Base-by-base conservation (phyloP, 1,284 basidiomycete genomes). In the Ustilago loliicola region DNA sequence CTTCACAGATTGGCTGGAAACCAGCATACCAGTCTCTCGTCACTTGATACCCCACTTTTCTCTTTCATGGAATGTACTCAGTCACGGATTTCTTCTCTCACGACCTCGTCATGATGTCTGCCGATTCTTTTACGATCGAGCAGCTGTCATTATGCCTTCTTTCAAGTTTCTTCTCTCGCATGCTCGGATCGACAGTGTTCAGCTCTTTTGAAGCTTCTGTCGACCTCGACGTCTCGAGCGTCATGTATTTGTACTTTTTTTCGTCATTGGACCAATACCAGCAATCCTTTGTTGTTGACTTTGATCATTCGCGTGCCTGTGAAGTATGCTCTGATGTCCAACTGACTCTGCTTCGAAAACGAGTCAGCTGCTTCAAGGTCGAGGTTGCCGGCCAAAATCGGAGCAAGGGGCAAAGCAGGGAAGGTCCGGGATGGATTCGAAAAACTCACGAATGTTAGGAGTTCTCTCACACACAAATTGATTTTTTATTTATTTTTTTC, bases 1-100 rank as follows among this genome's bases (percentile, higher is more conserved):
- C 55, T 21, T 64, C 34, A 9, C 19, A 7, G n/a, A 21, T 21
- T n/a, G 42, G 42, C 29, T 34, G n/a, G 36, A 55, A 42, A 29
- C 47, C 13, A 30, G 59, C 59, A 61, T 62, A 55, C 60, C 61
- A 62, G 52, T 54, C n/a, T 15, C 17, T 30, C 13, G 5, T 55
- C 38, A 30, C 52, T 53, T 34, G 59, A 53, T 53, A 61, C 59
- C 51, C 59, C 51, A 13, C 13, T 29, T 50, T 29, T 27, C 25
- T 50, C n/a, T 29, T 13, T 21, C 30, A 36, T 48, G 27, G 56
- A 58, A 30, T 58, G 56, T n/a, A 13, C 47, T 36, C 38, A 27
- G 21, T 50, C 32, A 50, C 57, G 30, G 34, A 25, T 23, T n/a
- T 25, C 11, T 36, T 40, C 13, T 36, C 17, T 50, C 30, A 30